Evolutionary conservation across 768 basidiomycete species (phyloP).

Genomic region (Leccinum truebloodii): DNA sequence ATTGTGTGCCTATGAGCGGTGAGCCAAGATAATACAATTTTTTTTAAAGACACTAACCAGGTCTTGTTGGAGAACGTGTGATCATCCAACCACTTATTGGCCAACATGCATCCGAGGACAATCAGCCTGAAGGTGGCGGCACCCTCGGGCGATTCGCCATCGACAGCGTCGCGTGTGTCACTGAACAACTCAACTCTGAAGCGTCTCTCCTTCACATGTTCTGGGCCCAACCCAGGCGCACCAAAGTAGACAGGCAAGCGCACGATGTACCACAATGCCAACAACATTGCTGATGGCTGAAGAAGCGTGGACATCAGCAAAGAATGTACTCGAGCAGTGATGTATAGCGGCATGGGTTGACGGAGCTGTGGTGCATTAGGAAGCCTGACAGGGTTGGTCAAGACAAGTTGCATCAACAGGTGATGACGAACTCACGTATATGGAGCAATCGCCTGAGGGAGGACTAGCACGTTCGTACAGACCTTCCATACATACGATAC

Average conservation of each 20-base stretch:
- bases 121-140: conserved; percentile 72
- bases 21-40: background rate
- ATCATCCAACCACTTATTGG: conserved; percentile 88
- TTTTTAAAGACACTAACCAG: conserved; percentile 50
- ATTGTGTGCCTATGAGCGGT: conserved; percentile 66
- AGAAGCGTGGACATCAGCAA: conserved; percentile 76
- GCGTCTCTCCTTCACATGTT: conserved; percentile 56
- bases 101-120: conserved; percentile 80
- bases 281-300: conserved; percentile 77
- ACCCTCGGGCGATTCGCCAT: conserved; percentile 51
- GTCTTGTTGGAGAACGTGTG: conserved; percentile 91
- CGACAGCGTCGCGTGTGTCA: conserved; percentile 42
- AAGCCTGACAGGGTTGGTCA: conserved; percentile 23
- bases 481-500: conserved; percentile 81
- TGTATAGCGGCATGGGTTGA: conserved; percentile 43
- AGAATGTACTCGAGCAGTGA: conserved; percentile 67
- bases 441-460: conserved; percentile 54
- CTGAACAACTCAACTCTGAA: conserved; percentile 68
- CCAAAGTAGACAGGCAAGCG: conserved; percentile 72
- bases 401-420: background rate
- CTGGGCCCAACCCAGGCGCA: conserved; percentile 48
- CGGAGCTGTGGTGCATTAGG: conserved; percentile 33
- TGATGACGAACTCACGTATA: conserved; percentile 49
- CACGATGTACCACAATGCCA: conserved; percentile 82
- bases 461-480: conserved; percentile 68